These are phyloP conservation scores for Aquilaria sinensis DNA, from an alignment of 345 rosid species.

Conservation along the genomic window DNA sequence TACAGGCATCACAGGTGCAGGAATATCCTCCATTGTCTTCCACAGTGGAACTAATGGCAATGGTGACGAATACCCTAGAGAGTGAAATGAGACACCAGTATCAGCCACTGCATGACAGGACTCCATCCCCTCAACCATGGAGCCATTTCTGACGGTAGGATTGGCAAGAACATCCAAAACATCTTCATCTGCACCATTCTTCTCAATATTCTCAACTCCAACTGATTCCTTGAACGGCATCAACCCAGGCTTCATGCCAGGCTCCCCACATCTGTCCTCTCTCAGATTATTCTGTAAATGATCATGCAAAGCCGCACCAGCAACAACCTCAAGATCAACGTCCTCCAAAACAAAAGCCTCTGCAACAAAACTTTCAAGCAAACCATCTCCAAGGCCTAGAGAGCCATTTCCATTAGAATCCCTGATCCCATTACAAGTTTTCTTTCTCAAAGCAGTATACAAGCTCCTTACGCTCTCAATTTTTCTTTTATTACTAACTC, in stretches of 20 bases:
- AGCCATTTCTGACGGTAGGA: constrained; percentile 11
- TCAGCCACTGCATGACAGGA: constrained; percentile 15
- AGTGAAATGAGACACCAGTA: constrained; percentile 17
- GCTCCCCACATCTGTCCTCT: constrained; percentile 6
- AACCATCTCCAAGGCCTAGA: neutral
- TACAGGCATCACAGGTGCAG: constrained; percentile 30
- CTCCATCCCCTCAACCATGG: constrained; percentile 16
- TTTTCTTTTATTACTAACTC: constrained; percentile 28
- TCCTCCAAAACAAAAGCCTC: constrained; percentile 15
- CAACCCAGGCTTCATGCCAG: neutral
- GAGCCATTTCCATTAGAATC: constrained; percentile 12
- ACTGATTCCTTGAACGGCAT: constrained; percentile 2
- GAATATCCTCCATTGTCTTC: constrained; percentile 32
- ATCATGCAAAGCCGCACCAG: constrained; percentile 2
- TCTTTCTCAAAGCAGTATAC: constrained; percentile 27
- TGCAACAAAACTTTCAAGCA: constrained; percentile 15
- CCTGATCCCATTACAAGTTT: constrained; percentile 14
- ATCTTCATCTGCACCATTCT: constrained; percentile 8
- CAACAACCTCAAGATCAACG: constrained; percentile 6
- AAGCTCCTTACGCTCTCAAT: constrained; percentile 26
- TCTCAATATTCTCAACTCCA: neutral
- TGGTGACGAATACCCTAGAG: constrained; percentile 21
- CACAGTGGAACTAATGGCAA: constrained; percentile 30
- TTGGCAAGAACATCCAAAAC: constrained; percentile 11
- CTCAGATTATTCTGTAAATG: constrained; percentile 1